These are phyloP conservation scores for Dictyostelium purpureum DNA, from an alignment of 78 protist species.

Conservation along the genomic window DNA sequence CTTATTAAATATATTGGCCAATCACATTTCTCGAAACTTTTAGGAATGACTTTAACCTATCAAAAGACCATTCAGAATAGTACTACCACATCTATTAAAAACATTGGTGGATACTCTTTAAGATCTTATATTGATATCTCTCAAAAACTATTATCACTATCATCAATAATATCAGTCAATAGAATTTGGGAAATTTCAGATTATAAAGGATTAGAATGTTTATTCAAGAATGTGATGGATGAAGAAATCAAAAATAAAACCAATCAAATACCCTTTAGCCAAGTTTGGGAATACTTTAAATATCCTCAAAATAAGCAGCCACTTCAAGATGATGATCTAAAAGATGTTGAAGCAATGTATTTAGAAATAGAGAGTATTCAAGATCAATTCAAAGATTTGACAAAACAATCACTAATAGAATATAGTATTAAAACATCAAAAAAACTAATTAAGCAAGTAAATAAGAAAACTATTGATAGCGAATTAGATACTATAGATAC, in stretches of 20 bases:
- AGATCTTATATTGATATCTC: neutral
- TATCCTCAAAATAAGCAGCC: constrained; percentile 10
- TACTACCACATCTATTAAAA: too few species aligned
- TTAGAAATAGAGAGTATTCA: neutral
- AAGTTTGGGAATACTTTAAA: neutral
- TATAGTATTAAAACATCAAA: neutral
- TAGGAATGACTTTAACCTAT: neutral
- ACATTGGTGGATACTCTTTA: neutral
- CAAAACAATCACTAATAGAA: neutral
- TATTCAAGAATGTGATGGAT: neutral
- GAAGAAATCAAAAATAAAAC: constrained; percentile 4
- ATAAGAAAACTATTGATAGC: neutral
- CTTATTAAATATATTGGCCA: constrained; percentile 6
- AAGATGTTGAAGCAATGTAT: neutral
- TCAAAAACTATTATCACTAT: constrained; percentile 15
- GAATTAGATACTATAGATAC: too few species aligned
- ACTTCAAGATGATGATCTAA: neutral
- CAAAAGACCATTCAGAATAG: neutral
- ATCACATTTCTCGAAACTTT: neutral
- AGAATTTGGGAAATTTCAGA: neutral
- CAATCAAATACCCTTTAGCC: neutral
- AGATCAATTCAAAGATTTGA: neutral
- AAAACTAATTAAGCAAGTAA: neutral
- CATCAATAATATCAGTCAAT: neutral
- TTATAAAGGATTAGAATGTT: neutral